These are phyloP conservation scores for Lepidium campestre DNA, from an alignment of 441 rosid genomes.

Conservation along the genomic window DNA sequence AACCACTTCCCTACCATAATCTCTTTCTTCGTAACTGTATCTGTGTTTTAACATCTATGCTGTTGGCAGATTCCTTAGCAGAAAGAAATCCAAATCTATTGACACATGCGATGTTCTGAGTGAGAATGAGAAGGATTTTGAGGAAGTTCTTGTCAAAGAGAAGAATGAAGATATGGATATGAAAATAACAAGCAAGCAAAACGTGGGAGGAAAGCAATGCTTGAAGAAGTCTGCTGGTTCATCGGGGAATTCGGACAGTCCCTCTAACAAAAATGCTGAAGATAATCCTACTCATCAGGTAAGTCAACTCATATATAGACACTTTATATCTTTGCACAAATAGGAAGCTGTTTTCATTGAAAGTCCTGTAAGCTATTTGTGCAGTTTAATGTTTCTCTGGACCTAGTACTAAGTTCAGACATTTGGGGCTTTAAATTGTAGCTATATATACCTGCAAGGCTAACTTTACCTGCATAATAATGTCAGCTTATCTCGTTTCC, in stretches of 20 bases:
- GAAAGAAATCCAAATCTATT: slow-evolving; percentile 21
- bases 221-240: slow-evolving; percentile 22
- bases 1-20: not conserved
- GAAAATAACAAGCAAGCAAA: slow-evolving; percentile 14
- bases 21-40: not conserved
- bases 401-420: not conserved
- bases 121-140: slow-evolving; percentile 31
- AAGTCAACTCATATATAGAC: not conserved
- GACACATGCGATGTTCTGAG: slow-evolving; percentile 21
- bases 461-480: not conserved
- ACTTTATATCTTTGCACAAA: not conserved
- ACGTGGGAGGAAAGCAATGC: slow-evolving; percentile 18
- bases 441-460: not conserved
- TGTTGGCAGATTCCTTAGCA: slow-evolving; percentile 31
- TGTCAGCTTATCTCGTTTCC: not conserved
- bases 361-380: not conserved
- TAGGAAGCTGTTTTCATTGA: not conserved
- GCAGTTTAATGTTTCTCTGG: not conserved
- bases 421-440: not conserved
- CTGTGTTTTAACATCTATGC: not conserved
- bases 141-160: slow-evolving; percentile 22
- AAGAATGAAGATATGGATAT: slow-evolving; percentile 10
- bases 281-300: slow-evolving; percentile 22
- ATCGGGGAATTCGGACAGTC: slow-evolving; percentile 1
- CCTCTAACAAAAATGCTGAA: not conserved